Percentiles rank a stretch among this genome's conserved stretches.
Evolutionary conservation across 192 early-diverging fungal species (phyloP).

Genomic region (Rhizoclosmatium sp.): DNA sequence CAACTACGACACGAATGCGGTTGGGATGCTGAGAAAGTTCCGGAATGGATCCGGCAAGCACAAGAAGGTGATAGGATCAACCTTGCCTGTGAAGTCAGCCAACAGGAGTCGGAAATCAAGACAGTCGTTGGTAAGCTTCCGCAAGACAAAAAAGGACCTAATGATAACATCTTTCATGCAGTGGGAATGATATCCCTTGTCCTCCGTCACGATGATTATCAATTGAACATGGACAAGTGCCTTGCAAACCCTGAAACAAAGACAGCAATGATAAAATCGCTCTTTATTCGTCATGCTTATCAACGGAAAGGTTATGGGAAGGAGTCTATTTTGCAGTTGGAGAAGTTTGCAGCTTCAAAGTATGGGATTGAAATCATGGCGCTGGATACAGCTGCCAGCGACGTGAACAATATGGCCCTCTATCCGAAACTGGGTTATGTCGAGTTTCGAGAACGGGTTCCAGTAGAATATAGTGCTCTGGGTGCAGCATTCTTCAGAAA

Average conservation of each 20-base stretch:
- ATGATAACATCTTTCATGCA: background rate
- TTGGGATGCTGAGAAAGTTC: constrained; percentile 8
- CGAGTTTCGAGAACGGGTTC: background rate
- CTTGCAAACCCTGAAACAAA: background rate
- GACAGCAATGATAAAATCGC: background rate
- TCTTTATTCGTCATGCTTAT: background rate
- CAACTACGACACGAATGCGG: constrained; percentile 4
- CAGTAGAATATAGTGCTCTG: background rate
- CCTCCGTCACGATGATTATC: background rate
- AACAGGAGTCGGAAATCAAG: background rate
- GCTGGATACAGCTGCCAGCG: background rate
- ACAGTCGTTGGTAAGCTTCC: no score
- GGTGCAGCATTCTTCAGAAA: background rate
- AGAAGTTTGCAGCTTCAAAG: background rate
- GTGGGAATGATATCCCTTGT: constrained; percentile 12
- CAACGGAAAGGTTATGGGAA: constrained; percentile 10
- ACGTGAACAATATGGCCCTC: background rate
- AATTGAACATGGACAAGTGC: background rate
- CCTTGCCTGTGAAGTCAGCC: background rate
- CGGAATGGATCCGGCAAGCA: background rate
- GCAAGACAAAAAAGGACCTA: background rate
- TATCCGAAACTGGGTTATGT: background rate
- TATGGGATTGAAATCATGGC: background rate
- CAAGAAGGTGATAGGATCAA: background rate
- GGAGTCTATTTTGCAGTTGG: background rate